Evolutionary conservation across 768 basidiomycete species (phyloP).

Genomic region (Trametes coccinea): DNA sequence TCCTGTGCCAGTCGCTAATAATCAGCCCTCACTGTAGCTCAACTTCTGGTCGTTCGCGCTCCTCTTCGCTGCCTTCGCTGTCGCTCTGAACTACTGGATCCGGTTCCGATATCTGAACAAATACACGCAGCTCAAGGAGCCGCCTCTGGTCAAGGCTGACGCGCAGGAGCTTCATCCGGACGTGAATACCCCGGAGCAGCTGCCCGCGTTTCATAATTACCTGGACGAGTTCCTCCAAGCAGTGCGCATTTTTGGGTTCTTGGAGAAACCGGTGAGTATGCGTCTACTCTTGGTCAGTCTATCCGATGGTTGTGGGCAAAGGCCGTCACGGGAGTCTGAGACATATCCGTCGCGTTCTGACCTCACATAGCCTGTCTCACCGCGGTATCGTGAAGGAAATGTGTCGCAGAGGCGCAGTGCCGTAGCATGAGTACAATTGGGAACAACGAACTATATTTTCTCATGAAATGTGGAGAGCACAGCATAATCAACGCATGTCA

Average conservation of each 20-base stretch:
- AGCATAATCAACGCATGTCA: too few species aligned
- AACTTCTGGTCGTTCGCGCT: constrained; percentile 90
- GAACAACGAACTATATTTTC: too few species aligned
- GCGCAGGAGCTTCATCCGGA: constrained; percentile 90
- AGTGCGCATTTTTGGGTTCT: constrained; percentile 94
- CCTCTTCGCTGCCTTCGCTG: constrained; percentile 65
- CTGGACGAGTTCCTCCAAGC: constrained; percentile 97
- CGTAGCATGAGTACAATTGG: too few species aligned
- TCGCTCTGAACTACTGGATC: constrained; percentile 81
- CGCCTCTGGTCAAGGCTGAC: constrained; percentile 78
- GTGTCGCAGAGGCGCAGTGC: too few species aligned
- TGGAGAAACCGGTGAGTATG: constrained; percentile 86
- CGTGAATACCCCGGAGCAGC: constrained; percentile 73
- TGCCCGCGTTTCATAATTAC: constrained; percentile 89
- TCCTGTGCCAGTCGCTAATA: background rate
- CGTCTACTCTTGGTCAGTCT: background rate
- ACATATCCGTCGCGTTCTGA: too few species aligned
- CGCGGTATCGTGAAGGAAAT: too few species aligned
- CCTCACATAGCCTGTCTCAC: too few species aligned
- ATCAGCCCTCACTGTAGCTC: constrained; percentile 45
- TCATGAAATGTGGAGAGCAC: too few species aligned
- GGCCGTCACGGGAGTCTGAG: too few species aligned
- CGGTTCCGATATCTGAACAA: constrained; percentile 78
- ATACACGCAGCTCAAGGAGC: constrained; percentile 76
- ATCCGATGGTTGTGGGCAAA: background rate